Evolutionary conservation across 805 yeast genomes (phyloP).

Genomic region (Teunomyces stri): DNA sequence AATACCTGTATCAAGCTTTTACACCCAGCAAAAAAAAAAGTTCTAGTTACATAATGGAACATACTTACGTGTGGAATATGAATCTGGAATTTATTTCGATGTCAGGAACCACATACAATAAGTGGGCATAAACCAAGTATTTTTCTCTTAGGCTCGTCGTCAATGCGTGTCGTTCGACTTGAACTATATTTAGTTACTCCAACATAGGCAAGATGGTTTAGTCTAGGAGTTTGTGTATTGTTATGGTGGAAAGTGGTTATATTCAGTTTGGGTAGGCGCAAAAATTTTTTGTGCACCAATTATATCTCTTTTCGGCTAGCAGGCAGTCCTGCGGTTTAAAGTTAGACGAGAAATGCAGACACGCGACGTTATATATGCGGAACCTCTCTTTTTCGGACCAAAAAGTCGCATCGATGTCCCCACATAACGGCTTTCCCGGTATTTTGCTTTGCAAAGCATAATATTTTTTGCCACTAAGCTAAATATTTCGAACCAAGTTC

Average conservation of each 20-base stretch:
- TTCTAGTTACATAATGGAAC: background rate
- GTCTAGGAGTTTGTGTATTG: background rate
- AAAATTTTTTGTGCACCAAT: background rate
- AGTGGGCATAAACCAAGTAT: background rate
- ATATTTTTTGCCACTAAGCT: background rate
- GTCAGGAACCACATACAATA: background rate
- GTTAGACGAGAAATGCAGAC: slow-evolving; percentile 4
- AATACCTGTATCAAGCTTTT: background rate
- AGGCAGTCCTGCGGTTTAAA: background rate
- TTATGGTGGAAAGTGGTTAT: background rate
- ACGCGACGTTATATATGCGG: slow-evolving; percentile 1
- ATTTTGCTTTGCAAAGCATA: background rate
- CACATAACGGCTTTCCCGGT: background rate
- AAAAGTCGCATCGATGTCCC: background rate
- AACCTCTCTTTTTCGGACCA: slow-evolving; percentile 4
- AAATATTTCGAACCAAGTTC: background rate
- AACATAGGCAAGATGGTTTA: background rate
- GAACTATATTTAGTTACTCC: background rate
- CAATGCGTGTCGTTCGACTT: background rate
- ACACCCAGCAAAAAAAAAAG: background rate
- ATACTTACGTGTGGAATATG: background rate
- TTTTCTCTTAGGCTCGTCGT: background rate
- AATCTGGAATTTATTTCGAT: background rate
- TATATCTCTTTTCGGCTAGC: slow-evolving; percentile 1
- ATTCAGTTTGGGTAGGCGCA: background rate